Evolutionary conservation across 2,329 filamentous ascomycete genomes (phyloP), one percentile per base, ranked within the genome.

Genomic region (Metarhizium rileyi): DNA sequence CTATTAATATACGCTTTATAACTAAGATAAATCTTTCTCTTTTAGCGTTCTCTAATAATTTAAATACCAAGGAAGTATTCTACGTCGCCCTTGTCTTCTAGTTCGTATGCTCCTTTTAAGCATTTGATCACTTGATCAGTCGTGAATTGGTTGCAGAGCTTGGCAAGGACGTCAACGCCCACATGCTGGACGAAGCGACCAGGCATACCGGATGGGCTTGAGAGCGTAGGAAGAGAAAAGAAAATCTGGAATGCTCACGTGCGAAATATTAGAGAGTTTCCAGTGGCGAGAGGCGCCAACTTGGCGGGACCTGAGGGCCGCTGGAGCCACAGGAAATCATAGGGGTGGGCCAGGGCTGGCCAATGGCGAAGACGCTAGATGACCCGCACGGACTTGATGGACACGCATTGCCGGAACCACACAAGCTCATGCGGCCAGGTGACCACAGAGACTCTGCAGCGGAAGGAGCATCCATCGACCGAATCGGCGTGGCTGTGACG

Each of bases 211-310:
- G 9, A 6, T 6, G 36, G 12, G 20, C 20, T 7, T 7, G 20
- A 40, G n/a, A n/a, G n/a, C n/a, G n/a, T n/a, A n/a, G n/a, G 9
- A 20, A 38, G 20, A 40, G 26, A 27, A 35, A 16, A 35, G 41
- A 51, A 46, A 52, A 48, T 25, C 33, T 33, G 26, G 43, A 48
- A 9, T 51, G 51, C 47, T 56, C 54, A 56, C 54, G 54, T 51
- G 54, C 49, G 20, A 22, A 49, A n/a, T 30, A 44, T 40, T 42
- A 2, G 12, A 45, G 41, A 40, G 41, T 16, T 48, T 38, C 20
- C 40, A 38, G 44, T 48, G 50, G 46, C 50, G 47, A 35, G 42
- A 35, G 41, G 50, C 49, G 50, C 52, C 46, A 50, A 44, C 46
- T 46, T 41, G 46, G 53, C 48, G 51, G 50, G 50, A 47, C 48